Evolutionary conservation across 1,139 yeast species (phyloP), one percentile per base, ranked within the genome.

Genomic region (Pichia sp.): DNA sequence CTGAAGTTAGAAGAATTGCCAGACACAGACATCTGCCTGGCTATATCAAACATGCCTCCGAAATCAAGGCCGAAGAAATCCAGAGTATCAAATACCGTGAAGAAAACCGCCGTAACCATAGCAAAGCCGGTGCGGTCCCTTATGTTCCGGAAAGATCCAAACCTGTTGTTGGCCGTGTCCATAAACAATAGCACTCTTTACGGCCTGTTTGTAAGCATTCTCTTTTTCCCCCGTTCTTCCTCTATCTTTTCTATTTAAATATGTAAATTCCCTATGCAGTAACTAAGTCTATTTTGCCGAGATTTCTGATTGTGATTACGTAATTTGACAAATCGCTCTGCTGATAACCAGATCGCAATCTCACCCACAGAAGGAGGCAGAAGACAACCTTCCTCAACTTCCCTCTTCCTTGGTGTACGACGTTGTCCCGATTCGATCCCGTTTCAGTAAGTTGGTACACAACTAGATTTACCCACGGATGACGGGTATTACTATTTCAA

Each of bases 11-110:
- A 67, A 81, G 98, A 66, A 95, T 93, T 60, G 75, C 90, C 30
- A 82, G 93, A 70, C 98, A 93, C 72, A 83, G 99, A 71, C 98
- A 92, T 69, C 78, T 92, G 56, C 99, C 99, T 31, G 75, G 76
- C 62, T 87, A 86, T 48, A 82, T 93, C 61, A 92, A 90, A 79
- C 88, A 87, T 72, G 96, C 97, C 45, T 80, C 80, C 52, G 97
- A 90, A 59, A 89, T 88, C 67, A 93, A 93, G 75, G 73, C 84
- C 43, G 77, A 79, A 55, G 97, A 93, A 70, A 67, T 84, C 50
- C 80, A 79, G 45, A 79, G 95, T 51, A 71, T 90, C 63, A 89
- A 87, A 76, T 80, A 85, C 65, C 84, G 92, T 68, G 95, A 90
- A 68, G 85, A 81, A 55, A 93, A 93, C 67, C 85, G 85, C 62